A percentile compares a stretch with the other conserved stretches of the same genome.
These are phyloP conservation scores for Drechslerella stenobrocha DNA, from an alignment of 2,329 filamentous ascomycete genomes.

Conservation along the genomic window DNA sequence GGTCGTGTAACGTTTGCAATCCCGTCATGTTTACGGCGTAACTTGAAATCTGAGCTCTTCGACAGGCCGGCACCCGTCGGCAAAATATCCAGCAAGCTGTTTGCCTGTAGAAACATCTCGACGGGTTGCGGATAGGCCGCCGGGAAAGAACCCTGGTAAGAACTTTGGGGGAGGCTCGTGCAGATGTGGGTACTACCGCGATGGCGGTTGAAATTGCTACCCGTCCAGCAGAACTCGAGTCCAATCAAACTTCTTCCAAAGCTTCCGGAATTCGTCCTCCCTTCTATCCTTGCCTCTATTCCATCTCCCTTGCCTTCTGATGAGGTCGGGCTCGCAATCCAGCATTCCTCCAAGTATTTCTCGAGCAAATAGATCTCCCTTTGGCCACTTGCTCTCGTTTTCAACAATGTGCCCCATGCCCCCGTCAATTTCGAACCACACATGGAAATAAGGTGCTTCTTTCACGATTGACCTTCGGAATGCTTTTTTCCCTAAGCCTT, in stretches of 20 bases:
- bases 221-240: constrained; percentile 65
- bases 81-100: constrained; percentile 35
- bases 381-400: constrained; percentile 80
- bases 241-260: constrained; percentile 95
- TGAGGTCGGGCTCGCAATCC: constrained; percentile 75
- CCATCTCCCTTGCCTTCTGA: constrained; percentile 92
- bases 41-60: constrained; percentile 10
- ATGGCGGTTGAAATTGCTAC: constrained; percentile 40
- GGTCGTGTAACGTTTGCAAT: constrained; percentile 13
- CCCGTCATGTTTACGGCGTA: constrained; percentile 8
- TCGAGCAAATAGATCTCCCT: constrained; percentile 86
- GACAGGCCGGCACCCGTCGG: constrained; percentile 15
- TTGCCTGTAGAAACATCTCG: constrained; percentile 16
- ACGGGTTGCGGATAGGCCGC: background rate
- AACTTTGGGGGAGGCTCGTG: constrained; percentile 2
- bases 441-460: constrained; percentile 98
- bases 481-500: constrained; percentile 73
- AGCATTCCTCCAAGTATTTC: constrained; percentile 93
- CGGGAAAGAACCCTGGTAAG: constrained; percentile 2
- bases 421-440: constrained; percentile 90
- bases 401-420: constrained; percentile 92
- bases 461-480: constrained; percentile 83
- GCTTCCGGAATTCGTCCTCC: constrained; percentile 75
- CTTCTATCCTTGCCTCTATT: constrained; percentile 65
- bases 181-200: constrained; percentile 7